phyloP scores from a whole-genome alignment of 78 protist species.

The Dictyostelium firmibasis region DNA sequence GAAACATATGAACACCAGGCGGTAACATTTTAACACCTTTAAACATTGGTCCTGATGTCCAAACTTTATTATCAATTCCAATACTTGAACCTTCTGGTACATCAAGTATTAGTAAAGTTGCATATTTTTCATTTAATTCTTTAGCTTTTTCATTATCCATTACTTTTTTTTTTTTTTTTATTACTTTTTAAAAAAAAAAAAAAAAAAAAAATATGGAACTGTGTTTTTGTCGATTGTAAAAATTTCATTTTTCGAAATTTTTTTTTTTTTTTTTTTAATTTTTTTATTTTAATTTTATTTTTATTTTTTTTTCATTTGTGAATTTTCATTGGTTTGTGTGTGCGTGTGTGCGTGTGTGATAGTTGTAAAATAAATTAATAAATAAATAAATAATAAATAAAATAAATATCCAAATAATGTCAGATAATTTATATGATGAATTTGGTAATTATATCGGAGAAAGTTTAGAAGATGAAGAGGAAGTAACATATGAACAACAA shows the following conservation, averaged over 20 bases:
- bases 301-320: neutral
- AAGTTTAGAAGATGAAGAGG: constrained; percentile 67
- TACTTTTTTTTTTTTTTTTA: neutral
- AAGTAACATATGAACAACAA: constrained; percentile 69
- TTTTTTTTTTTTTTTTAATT: no score
- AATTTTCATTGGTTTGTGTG: neutral
- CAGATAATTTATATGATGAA: constrained; percentile 91
- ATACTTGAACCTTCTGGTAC: constrained; percentile 58
- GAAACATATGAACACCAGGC: constrained; percentile 52
- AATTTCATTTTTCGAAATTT: neutral
- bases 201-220: no score
- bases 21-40: constrained; percentile 77
- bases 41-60: constrained; percentile 20
- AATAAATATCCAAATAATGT: neutral
- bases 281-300: no score
- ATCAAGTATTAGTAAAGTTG: constrained; percentile 38
- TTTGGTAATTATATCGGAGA: constrained; percentile 98
- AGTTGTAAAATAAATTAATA: no score
- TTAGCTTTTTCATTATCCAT: constrained; percentile 58
- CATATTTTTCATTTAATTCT: constrained; percentile 1
- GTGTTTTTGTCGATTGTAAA: neutral
- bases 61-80: constrained; percentile 12
- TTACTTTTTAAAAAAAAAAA: neutral
- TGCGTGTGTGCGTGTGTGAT: neutral
- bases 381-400: neutral